Percentiles rank a stretch among this genome's conserved stretches.
Evolutionary conservation across 2,329 filamentous ascomycete genomes (phyloP).

Genomic region (Alternaria consortialis): DNA sequence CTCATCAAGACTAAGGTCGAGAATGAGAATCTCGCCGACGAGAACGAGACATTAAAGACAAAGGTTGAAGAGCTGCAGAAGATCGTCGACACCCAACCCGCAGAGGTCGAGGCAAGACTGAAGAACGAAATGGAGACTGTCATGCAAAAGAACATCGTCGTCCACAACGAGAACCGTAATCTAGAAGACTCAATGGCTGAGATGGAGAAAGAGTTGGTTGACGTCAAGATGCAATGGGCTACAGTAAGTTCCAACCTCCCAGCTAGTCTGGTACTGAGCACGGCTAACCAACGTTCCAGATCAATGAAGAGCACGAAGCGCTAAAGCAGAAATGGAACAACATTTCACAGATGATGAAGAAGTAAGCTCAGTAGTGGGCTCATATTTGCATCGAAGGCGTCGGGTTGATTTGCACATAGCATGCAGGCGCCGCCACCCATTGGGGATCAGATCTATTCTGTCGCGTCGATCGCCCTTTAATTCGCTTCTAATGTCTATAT

Average conservation of each 20-base stretch:
- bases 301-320: constrained; percentile 58
- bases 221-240: constrained; percentile 93
- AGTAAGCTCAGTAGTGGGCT: constrained; percentile 32
- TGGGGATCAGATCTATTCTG: constrained; percentile 27
- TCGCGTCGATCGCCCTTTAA: constrained; percentile 36
- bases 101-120: constrained; percentile 83
- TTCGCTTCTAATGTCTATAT: constrained; percentile 47
- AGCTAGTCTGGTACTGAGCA: not conserved
- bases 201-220: constrained; percentile 90
- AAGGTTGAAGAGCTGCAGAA: constrained; percentile 86
- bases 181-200: constrained; percentile 90
- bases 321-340: constrained; percentile 61
- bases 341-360: constrained; percentile 58
- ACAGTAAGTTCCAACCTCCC: constrained; percentile 71
- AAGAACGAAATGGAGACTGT: constrained; percentile 87
- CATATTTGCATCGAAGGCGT: constrained; percentile 27
- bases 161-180: constrained; percentile 89
- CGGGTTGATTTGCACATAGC: constrained; percentile 33
- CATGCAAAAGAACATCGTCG: constrained; percentile 90
- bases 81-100: constrained; percentile 88
- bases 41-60: constrained; percentile 85
- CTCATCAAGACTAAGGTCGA: constrained; percentile 92
- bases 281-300: constrained; percentile 45
- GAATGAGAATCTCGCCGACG: constrained; percentile 87
- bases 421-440: constrained; percentile 30